Base-by-base conservation (phyloP, 495 filamentous ascomycete genomes). In the Aspergillus coremiiformis region DNA sequence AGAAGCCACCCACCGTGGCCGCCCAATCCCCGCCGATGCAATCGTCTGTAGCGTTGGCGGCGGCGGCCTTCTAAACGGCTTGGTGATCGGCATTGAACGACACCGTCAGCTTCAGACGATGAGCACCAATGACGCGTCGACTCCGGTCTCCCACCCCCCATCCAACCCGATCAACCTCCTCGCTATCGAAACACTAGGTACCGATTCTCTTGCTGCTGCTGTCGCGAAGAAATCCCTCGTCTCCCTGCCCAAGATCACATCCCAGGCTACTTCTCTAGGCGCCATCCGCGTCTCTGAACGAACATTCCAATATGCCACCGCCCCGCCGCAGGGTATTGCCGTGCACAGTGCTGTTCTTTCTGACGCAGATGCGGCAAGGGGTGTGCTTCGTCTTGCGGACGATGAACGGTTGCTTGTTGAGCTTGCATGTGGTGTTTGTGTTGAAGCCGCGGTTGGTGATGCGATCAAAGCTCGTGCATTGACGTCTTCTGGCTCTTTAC, bases 31-130 rank as follows among this genome's bases (percentile, higher is more conserved):
- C 14, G 59, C 85, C 17, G 84, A 90, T 58, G 86, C 80, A 7
- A 67, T 98, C 2, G 77, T 95, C 10, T 94, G 88, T 64, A 86
- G 77, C 55, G 89, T 96, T 41, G 93, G 92, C 10, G 93, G 93
- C 12, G 93, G 93, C 4, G 93, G 93, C 0, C 69, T 98, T 37
- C 74, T 96, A 30, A 85, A 84, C 52, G 92, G 92, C 1, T 59
- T 96, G 6, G 79, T 89, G 63, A 71, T 83, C 64, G 90, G 89
- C 8, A 63, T 96, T 8, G 80, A 87, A 52, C 17, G 58, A 52
- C 20, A 57, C 44, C 22, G 58, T 47, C 47, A 49, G 32, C 48
- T 49, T 42, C 26, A 47, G 46, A 37, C 56, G 56, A 44, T 11
- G 20, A 22, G 30, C 47, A 5, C 19, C 19, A 11, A 20, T 22